A percentile compares a stretch with the other conserved stretches of the same genome.
phyloP scores from a whole-genome alignment of 2,329 filamentous ascomycete genomes.

The Ophiostoma angusticollis region DNA sequence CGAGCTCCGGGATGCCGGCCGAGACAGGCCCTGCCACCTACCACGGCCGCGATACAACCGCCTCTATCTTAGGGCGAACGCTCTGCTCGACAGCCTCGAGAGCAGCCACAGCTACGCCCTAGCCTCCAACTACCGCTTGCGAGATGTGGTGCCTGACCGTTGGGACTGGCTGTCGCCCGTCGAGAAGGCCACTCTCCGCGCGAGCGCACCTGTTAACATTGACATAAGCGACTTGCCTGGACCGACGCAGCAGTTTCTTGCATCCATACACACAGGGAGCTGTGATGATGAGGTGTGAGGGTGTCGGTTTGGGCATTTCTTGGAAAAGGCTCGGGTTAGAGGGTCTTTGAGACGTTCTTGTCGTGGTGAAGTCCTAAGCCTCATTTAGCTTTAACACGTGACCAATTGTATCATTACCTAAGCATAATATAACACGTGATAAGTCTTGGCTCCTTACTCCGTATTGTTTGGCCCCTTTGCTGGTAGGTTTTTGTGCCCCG shows the following conservation, averaged over 20 bases:
- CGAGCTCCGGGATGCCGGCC: neutral
- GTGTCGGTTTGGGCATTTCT: neutral
- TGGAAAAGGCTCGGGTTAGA: neutral
- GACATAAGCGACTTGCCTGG: neutral
- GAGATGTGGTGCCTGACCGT: neutral
- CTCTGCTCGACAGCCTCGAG: no score
- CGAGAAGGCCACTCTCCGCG: neutral
- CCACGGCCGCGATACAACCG: neutral
- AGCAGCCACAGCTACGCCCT: no score
- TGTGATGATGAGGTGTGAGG: neutral
- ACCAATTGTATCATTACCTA: no score
- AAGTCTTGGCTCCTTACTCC: no score
- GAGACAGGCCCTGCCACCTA: neutral
- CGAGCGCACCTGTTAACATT: neutral
- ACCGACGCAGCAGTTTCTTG: neutral
- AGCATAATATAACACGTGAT: no score
- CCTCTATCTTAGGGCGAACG: neutral
- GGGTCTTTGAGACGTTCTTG: no score
- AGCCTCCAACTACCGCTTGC: neutral
- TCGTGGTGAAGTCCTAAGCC: no score
- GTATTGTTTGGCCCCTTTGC: neutral
- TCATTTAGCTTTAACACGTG: no score
- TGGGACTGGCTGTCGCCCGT: constrained; percentile 1
- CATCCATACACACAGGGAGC: neutral
- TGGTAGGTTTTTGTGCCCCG: constrained; percentile 11